Conservation (phyloP, 768 basidiomycete species). For the Holtermannia corniformis region DNA sequence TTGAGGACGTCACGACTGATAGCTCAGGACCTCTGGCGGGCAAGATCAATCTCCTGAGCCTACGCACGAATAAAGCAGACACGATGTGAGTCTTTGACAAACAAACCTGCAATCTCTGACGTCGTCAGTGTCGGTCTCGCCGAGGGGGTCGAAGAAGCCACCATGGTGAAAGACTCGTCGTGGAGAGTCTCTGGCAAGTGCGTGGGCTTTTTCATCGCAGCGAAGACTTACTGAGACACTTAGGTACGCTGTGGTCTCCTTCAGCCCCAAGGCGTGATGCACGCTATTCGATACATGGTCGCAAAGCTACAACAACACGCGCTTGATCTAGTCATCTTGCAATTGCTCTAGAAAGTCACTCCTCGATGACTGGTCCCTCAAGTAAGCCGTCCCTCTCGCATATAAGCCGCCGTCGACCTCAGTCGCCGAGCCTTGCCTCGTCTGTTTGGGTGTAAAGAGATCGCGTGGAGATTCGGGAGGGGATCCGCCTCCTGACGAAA, state of each 20-base stretch:
- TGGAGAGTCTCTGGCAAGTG: conserved; percentile 40
- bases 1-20: too few species aligned
- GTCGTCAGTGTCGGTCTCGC: conserved; percentile 55
- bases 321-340: background rate
- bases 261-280: conserved; percentile 8
- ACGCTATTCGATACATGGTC: too few species aligned
- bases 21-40: conserved; percentile 66
- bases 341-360: background rate
- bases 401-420: conserved; percentile 18
- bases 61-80: conserved; percentile 92
- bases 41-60: conserved; percentile 67
- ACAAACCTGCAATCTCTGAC: background rate
- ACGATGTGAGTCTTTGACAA: conserved; percentile 48
- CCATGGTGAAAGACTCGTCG: conserved; percentile 49
- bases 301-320: too few species aligned
- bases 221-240: background rate
- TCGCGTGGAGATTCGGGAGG: conserved; percentile 2
- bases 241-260: conserved; percentile 36
- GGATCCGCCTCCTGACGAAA: background rate
- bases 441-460: conserved; percentile 10
- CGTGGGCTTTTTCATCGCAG: conserved; percentile 1
- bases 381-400: conserved; percentile 1
- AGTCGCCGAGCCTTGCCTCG: conserved; percentile 12
- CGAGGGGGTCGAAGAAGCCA: conserved; percentile 55
- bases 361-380: background rate